A percentile compares a stretch with the other conserved stretches of the same genome.
phyloP scores from a whole-genome alignment of 1,284 basidiomycete genomes.

The Xerocomus nothofagi region DNA sequence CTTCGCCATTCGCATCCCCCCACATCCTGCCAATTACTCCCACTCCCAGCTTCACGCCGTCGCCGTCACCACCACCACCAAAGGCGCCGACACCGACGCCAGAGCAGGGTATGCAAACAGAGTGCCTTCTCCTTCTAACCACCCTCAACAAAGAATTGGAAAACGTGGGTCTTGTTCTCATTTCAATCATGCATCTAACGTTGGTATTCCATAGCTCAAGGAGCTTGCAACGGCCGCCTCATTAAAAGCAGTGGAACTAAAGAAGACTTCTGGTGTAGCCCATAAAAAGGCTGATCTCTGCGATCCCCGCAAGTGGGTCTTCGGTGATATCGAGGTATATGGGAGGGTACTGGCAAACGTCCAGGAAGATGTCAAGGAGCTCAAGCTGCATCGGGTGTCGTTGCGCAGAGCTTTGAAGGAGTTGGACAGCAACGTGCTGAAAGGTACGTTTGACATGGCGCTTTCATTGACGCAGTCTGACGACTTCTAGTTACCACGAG shows the following conservation, averaged over 20 bases:
- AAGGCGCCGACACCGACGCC: slow-evolving; percentile 28
- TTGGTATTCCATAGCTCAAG: slow-evolving; percentile 41
- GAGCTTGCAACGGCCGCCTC: slow-evolving; percentile 37
- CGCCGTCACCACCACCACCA: slow-evolving; percentile 14
- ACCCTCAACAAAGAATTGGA: slow-evolving; percentile 52
- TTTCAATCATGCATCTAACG: background rate
- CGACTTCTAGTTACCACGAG: slow-evolving; percentile 59
- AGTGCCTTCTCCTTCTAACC: slow-evolving; percentile 49
- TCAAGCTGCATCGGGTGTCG: slow-evolving; percentile 46
- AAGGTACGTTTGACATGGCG: slow-evolving; percentile 45
- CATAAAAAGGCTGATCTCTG: slow-evolving; percentile 47
- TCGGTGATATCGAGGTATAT: slow-evolving; percentile 54
- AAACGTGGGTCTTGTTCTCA: slow-evolving; percentile 40
- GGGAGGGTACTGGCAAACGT: slow-evolving; percentile 48
- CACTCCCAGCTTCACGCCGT: slow-evolving; percentile 6
- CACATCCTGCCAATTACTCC: background rate
- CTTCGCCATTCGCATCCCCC: slow-evolving; percentile 5
- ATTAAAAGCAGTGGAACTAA: slow-evolving; percentile 35
- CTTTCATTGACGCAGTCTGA: background rate
- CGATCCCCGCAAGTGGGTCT: slow-evolving; percentile 51
- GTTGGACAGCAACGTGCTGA: slow-evolving; percentile 62
- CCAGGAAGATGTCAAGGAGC: slow-evolving; percentile 50
- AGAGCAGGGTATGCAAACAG: slow-evolving; percentile 62
- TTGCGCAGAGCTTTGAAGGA: slow-evolving; percentile 49
- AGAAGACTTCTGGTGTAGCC: slow-evolving; percentile 39